Conservation (phyloP, 441 rosid genomes). For the Melastoma candidum region DNA sequence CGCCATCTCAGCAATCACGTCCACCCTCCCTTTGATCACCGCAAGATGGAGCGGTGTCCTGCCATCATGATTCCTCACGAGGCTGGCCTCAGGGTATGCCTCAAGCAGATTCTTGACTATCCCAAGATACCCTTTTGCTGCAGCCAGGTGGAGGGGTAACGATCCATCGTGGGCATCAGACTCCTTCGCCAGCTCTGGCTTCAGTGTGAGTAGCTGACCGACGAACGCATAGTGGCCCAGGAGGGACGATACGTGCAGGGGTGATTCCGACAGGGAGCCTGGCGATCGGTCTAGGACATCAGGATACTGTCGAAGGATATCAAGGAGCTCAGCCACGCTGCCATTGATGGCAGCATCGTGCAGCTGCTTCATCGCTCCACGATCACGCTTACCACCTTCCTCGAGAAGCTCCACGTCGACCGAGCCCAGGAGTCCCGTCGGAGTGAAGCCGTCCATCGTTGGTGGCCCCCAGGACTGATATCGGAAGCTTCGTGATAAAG, state of each 20-base stretch:
- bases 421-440: too few relatives aligned
- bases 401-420: too few relatives aligned
- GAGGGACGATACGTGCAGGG: background rate
- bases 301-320: constrained; percentile 8
- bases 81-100: background rate
- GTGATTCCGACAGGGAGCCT: constrained; percentile 5
- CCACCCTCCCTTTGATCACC: constrained; percentile 11
- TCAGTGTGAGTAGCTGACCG: background rate
- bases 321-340: constrained; percentile 5
- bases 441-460: too few relatives aligned
- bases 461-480: too few relatives aligned
- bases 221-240: constrained; percentile 1
- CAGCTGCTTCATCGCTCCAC: background rate
- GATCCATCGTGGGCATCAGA: background rate
- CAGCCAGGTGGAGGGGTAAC: constrained; percentile 9
- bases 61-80: constrained; percentile 3
- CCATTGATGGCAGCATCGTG: constrained; percentile 19
- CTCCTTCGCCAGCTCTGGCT: constrained; percentile 8
- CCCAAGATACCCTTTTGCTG: constrained; percentile 11
- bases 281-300: constrained; percentile 10
- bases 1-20: constrained; percentile 4
- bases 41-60: constrained; percentile 12
- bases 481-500: too few relatives aligned
- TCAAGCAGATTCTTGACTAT: constrained; percentile 6
- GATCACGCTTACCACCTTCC: too few relatives aligned